Percentiles rank a stretch among this genome's conserved stretches.
These are phyloP conservation scores for Orbilia quercus DNA, from an alignment of 2,329 filamentous ascomycete species.

Conservation along the genomic window DNA sequence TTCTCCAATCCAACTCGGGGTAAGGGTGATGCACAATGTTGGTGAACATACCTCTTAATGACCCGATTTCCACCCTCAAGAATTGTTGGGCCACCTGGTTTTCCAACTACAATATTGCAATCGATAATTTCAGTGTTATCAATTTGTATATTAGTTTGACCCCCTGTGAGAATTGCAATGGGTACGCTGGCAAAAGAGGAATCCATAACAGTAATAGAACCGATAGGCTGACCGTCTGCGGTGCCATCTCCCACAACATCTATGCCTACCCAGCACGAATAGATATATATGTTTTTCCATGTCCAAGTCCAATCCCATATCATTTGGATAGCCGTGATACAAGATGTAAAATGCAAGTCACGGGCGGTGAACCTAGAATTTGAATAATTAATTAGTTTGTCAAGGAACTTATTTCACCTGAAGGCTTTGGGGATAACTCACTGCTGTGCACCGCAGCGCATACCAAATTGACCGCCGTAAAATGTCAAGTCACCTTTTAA, in stretches of 20 bases:
- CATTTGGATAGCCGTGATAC: constrained; percentile 69
- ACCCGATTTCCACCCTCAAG: constrained; percentile 74
- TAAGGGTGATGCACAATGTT: too few species aligned
- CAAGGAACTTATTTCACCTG: background rate
- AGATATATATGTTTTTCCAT: constrained; percentile 67
- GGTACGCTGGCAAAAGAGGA: constrained; percentile 79
- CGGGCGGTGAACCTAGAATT: constrained; percentile 67
- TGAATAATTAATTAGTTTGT: background rate
- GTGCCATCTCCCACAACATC: constrained; percentile 67
- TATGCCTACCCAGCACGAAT: constrained; percentile 68
- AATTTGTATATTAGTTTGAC: constrained; percentile 71
- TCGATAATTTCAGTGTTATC: constrained; percentile 72
- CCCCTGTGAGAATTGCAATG: constrained; percentile 78
- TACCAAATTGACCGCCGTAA: constrained; percentile 71
- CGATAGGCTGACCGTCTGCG: constrained; percentile 67
- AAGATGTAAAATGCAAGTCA: constrained; percentile 68
- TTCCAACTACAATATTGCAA: constrained; percentile 67
- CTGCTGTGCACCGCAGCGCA: constrained; percentile 74
- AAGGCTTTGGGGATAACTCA: constrained; percentile 6
- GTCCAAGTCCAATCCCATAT: constrained; percentile 73
- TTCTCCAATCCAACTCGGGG: too few species aligned
- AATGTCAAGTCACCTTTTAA: constrained; percentile 70
- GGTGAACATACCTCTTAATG: constrained; percentile 65
- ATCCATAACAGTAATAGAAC: constrained; percentile 84
- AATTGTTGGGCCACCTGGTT: constrained; percentile 70